Evolutionary conservation across 768 basidiomycete species (phyloP).

Genomic region (Podaxis sp.): DNA sequence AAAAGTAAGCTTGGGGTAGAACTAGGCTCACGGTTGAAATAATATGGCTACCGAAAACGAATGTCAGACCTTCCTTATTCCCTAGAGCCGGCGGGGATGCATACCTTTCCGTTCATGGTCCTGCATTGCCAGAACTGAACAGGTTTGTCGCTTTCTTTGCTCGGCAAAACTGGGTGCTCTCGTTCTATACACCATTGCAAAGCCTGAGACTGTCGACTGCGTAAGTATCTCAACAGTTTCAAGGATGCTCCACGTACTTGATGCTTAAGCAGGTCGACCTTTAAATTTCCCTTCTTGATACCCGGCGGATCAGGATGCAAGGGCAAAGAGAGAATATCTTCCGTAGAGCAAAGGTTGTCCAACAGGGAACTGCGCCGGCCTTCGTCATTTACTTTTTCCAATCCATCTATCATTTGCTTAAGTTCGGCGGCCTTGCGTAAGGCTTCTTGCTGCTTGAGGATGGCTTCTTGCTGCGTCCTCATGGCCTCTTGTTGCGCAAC

Average conservation of each 20-base stretch:
- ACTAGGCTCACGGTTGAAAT: constrained; percentile 58
- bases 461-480: constrained; percentile 41
- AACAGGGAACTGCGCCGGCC: constrained; percentile 68
- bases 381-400: constrained; percentile 82
- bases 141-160: constrained; percentile 61
- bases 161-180: constrained; percentile 78
- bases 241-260: constrained; percentile 49
- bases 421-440: constrained; percentile 67
- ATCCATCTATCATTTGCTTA: constrained; percentile 54
- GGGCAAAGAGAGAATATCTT: constrained; percentile 74
- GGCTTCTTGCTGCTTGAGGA: constrained; percentile 49
- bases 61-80: not conserved
- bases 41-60: constrained; percentile 47
- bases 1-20: not conserved
- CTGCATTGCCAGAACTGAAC: constrained; percentile 89
- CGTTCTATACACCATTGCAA: constrained; percentile 82
- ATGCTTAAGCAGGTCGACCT: constrained; percentile 76
- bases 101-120: constrained; percentile 55
- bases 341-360: constrained; percentile 63
- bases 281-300: constrained; percentile 59
- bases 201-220: constrained; percentile 63
- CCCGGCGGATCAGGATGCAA: constrained; percentile 73
- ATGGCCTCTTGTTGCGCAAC: constrained; percentile 23
- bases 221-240: not conserved
- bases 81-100: constrained; percentile 16